These are phyloP conservation scores for Ogataea nitratoaversa DNA, from an alignment of 805 yeast genomes.

Conservation along the genomic window DNA sequence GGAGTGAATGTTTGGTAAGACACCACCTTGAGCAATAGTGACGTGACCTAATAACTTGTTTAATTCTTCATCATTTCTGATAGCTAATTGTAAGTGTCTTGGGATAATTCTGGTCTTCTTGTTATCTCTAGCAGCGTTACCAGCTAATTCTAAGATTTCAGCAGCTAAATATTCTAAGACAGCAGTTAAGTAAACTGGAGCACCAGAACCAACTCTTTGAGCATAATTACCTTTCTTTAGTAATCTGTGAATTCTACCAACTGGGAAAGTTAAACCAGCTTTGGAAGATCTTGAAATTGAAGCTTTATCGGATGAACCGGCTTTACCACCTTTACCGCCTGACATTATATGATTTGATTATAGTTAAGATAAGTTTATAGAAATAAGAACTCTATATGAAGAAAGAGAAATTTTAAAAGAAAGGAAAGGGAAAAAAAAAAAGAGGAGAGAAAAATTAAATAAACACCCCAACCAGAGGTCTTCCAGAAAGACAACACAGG, in stretches of 20 bases:
- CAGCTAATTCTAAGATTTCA: constrained; percentile 96
- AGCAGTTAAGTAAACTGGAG: constrained; percentile 96
- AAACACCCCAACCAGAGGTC: not conserved
- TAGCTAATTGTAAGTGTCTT: constrained; percentile 97
- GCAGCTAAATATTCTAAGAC: constrained; percentile 97
- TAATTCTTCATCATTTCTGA: constrained; percentile 98
- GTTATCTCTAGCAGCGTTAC: constrained; percentile 98
- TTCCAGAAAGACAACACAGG: not conserved
- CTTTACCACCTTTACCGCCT: constrained; percentile 89
- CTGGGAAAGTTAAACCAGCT: constrained; percentile 99
- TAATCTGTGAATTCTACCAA: constrained; percentile 97
- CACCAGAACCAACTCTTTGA: constrained; percentile 98
- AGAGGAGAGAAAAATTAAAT: not conserved
- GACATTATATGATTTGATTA: constrained; percentile 34
- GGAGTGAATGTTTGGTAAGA: constrained; percentile 94
- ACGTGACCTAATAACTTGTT: constrained; percentile 90
- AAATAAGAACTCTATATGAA: too few species aligned
- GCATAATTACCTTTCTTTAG: constrained; percentile 97
- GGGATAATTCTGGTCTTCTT: constrained; percentile 98
- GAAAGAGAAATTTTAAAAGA: too few species aligned
- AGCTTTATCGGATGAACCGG: constrained; percentile 91
- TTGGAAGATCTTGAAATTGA: constrained; percentile 97
- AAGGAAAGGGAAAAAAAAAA: constrained; percentile 1
- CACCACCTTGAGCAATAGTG: constrained; percentile 99
- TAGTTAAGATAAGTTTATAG: constrained; percentile 2